These are phyloP conservation scores for Davidsoniella eucalypti DNA, from an alignment of 2,329 filamentous ascomycete genomes.

Conservation along the genomic window DNA sequence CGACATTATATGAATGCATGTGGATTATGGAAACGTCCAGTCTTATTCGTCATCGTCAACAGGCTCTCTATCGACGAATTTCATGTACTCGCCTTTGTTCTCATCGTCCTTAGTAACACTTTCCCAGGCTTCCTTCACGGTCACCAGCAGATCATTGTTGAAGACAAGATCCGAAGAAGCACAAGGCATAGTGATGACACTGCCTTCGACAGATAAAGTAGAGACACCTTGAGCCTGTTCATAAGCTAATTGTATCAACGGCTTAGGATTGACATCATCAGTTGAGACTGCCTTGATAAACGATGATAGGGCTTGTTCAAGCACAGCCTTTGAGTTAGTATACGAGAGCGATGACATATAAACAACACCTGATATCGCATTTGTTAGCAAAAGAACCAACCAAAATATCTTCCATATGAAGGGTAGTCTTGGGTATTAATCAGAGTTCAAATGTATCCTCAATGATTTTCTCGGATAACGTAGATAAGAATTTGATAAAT, in stretches of 20 bases:
- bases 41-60: conserved; percentile 39
- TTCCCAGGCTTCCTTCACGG: conserved; percentile 56
- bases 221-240: conserved; percentile 28
- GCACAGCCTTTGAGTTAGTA: conserved; percentile 20
- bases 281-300: conserved; percentile 22
- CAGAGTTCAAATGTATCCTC: conserved; percentile 81
- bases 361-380: conserved; percentile 16
- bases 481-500: conserved; percentile 89
- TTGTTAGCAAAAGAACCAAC: conserved; percentile 20
- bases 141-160: conserved; percentile 50
- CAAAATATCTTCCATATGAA: conserved; percentile 12
- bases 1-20: background rate
- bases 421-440: conserved; percentile 28
- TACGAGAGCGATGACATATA: conserved; percentile 26
- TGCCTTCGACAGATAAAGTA: conserved; percentile 20
- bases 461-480: conserved; percentile 91
- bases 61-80: conserved; percentile 59
- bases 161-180: conserved; percentile 52
- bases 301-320: conserved; percentile 25
- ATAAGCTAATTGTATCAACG: conserved; percentile 38
- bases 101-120: conserved; percentile 36
- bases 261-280: conserved; percentile 15
- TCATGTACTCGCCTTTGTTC: conserved; percentile 45
- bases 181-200: conserved; percentile 39
- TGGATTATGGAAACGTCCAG: conserved; percentile 23